Percentiles rank a stretch among this genome's conserved stretches.
phyloP scores from a whole-genome alignment of 257 asterid species.

The Solanum piurae region DNA sequence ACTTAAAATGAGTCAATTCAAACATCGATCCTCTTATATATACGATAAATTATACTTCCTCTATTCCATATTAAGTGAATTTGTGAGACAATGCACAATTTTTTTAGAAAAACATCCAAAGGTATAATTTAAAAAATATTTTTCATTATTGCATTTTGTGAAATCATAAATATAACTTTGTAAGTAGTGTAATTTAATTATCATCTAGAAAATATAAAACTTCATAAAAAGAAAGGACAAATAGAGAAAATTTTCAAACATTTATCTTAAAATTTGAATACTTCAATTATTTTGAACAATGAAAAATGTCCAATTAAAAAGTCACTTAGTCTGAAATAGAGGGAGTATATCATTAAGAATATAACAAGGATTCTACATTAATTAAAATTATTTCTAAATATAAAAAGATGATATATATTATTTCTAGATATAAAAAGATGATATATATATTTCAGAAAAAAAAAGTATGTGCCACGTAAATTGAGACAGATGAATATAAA shows the following conservation, averaged over 20 bases:
- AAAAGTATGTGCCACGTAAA: not conserved
- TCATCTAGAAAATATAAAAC: not conserved
- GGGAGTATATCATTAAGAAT: not conserved
- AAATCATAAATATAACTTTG: too few species aligned
- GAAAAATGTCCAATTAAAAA: too few species aligned
- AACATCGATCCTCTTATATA: not conserved
- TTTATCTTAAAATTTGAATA: not conserved
- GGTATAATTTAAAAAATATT: too few species aligned
- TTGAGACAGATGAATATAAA: fast-evolving
- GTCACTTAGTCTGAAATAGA: too few species aligned
- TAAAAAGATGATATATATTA: too few species aligned
- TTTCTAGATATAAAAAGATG: too few species aligned
- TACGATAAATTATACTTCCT: not conserved
- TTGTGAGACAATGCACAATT: not conserved
- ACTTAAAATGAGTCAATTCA: not conserved
- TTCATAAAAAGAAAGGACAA: not conserved
- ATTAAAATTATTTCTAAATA: not conserved
- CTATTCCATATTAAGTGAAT: not conserved
- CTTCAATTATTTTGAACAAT: too few species aligned
- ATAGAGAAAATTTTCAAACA: too few species aligned
- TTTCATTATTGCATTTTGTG: not conserved
- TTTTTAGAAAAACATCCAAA: not conserved
- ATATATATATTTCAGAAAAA: too few species aligned
- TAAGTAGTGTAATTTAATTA: not conserved
- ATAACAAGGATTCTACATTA: not conserved